Conservation (phyloP, 108 stramenopile genomes). For the Bacterosira constricta region DNA sequence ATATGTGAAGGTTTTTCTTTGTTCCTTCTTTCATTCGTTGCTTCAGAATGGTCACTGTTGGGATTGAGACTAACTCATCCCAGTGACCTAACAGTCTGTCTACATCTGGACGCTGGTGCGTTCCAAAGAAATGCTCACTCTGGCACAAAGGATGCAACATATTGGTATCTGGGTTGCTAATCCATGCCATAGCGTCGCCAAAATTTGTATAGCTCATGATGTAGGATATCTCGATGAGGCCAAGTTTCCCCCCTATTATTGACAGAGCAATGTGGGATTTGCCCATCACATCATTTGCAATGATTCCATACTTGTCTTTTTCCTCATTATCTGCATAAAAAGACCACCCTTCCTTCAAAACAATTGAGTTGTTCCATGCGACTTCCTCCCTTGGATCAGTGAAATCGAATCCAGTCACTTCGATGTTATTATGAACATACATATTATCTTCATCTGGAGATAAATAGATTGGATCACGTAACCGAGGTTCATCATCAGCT, state of each 20-base stretch:
- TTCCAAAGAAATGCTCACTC: neutral
- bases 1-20: constrained; percentile 29
- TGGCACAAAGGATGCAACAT: neutral
- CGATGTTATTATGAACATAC: constrained; percentile 19
- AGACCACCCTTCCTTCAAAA: constrained; percentile 22
- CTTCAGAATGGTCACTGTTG: constrained; percentile 19
- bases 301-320: constrained; percentile 47
- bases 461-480: constrained; percentile 43
- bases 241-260: constrained; percentile 27
- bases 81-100: constrained; percentile 23
- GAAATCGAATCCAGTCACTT: constrained; percentile 24
- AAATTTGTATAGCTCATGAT: constrained; percentile 39
- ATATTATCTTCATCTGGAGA: constrained; percentile 31
- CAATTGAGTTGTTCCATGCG: constrained; percentile 9
- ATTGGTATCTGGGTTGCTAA: constrained; percentile 18
- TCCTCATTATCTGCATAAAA: constrained; percentile 43
- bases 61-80: constrained; percentile 20
- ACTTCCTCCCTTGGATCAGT: constrained; percentile 27
- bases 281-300: constrained; percentile 13
- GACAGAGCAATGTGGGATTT: constrained; percentile 31
- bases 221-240: constrained; percentile 27
- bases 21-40: constrained; percentile 16
- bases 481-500: neutral
- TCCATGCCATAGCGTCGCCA: constrained; percentile 32
- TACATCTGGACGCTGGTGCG: no score